These are phyloP conservation scores for Umbelopsis sp. DNA, from an alignment of 192 early-diverging fungal genomes.

Conservation along the genomic window DNA sequence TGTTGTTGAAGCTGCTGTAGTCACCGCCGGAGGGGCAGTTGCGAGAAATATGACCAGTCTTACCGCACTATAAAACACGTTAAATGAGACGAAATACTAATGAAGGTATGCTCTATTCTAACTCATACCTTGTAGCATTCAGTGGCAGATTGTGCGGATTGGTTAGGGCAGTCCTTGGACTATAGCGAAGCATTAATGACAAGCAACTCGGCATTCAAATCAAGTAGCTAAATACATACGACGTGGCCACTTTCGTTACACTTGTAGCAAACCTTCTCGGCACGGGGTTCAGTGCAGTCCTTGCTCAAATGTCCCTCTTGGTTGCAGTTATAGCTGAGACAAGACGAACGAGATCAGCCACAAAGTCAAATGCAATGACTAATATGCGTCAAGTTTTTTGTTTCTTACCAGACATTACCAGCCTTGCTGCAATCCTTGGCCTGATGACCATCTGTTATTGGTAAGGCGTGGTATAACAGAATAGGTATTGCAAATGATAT, in stretches of 20 bases:
- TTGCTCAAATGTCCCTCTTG: constrained; percentile 45
- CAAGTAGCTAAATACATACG: constrained; percentile 26
- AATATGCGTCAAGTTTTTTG: neutral
- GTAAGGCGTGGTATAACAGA: constrained; percentile 22
- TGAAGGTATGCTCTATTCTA: neutral
- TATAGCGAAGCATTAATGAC: constrained; percentile 1
- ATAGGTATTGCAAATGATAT: constrained; percentile 10
- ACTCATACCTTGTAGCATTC: constrained; percentile 48
- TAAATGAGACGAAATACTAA: neutral
- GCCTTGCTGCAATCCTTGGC: constrained; percentile 53
- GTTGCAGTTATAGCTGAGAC: constrained; percentile 57
- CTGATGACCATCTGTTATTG: constrained; percentile 52
- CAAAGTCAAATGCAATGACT: neutral
- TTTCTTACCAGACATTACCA: constrained; percentile 55
- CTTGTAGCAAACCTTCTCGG: constrained; percentile 61
- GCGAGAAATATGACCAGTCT: constrained; percentile 58
- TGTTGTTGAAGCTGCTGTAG: constrained; percentile 13
- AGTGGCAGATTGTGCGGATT: constrained; percentile 40
- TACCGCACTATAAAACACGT: constrained; percentile 29
- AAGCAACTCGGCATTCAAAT: neutral
- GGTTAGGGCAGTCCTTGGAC: constrained; percentile 56
- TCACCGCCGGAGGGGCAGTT: constrained; percentile 43
- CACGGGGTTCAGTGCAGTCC: constrained; percentile 48
- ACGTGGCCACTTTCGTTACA: constrained; percentile 57
- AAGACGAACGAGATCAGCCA: constrained; percentile 13